A percentile compares a stretch with the other conserved stretches of the same genome.
phyloP scores from a whole-genome alignment of 164 flowering plant genomes.

The Magnolia officinalis region DNA sequence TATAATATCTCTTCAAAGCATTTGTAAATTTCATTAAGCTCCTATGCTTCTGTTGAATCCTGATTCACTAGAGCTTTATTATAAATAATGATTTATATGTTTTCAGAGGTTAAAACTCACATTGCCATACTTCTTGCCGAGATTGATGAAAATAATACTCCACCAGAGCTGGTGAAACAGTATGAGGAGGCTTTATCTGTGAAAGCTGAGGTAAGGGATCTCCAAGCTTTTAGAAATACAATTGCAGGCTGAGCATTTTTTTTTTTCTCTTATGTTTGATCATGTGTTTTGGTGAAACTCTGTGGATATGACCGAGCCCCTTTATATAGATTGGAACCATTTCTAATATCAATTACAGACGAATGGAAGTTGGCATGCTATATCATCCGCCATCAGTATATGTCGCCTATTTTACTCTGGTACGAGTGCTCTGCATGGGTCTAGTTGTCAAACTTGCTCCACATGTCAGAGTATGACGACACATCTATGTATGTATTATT shows the following conservation, averaged over 20 bases:
- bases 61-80: too few species aligned
- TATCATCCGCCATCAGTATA: too few species aligned
- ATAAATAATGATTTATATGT: not conserved
- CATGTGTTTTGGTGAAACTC: too few species aligned
- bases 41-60: not conserved
- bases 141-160: conserved; percentile 45
- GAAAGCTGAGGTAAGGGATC: conserved; percentile 49
- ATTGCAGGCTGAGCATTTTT: not conserved
- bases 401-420: too few species aligned
- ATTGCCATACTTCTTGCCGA: conserved; percentile 73
- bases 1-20: not conserved
- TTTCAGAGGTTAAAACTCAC: conserved; percentile 61
- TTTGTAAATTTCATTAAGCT: not conserved
- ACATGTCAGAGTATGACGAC: too few species aligned
- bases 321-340: too few species aligned
- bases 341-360: too few species aligned
- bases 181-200: conserved; percentile 55
- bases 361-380: too few species aligned
- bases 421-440: too few species aligned
- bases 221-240: not conserved
- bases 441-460: too few species aligned
- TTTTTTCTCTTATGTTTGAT: not conserved
- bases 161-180: conserved; percentile 68
- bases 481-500: too few species aligned
- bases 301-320: too few species aligned